Base-by-base conservation (phyloP, 208 protist species). In the Leishmania aethiopica region DNA sequence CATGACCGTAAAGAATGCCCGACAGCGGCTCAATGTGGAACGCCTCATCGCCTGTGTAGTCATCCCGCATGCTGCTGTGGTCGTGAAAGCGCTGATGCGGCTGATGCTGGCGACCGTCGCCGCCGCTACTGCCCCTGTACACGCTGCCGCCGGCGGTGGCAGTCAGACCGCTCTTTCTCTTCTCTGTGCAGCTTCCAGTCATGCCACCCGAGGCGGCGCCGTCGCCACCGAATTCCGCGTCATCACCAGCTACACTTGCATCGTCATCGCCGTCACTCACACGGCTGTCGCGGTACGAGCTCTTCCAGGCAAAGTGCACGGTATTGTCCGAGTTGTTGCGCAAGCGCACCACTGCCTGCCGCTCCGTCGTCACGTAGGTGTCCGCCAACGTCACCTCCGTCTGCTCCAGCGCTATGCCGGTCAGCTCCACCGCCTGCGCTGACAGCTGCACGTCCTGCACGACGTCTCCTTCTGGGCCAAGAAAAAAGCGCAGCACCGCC, bases 301-400 rank as follows among this genome's bases (percentile, higher is more conserved):
- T 83, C 85, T 95, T 95, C 96, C 96, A 99, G 32, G 78, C 74
- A 86, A 96, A 99, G 62, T 88, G 35, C 47, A 98, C 80, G 0
- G 90, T 96, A 55, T 89, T 80, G 72, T 96, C 89, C 59, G 93
- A 97, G 57, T 95, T 77, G 88, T 99, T 99, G 60, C 84, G 77
- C 59, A 99, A 83, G 28, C 86, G 88, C 73, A 99, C 89, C 8
- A 96, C 90, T 28, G 79, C 75, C 88, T 98, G 94, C 47, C 93
- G 94, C 82, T 96, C 90, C 32, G 97, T 91, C 51, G 94, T 95
- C 47, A 99, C 97, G 89, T 97, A 99, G 2, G 97, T 99, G 53
- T 91, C 89, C 1, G 88, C 86, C 47, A 99, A 91, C 35, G 82
- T 77, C n/a, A 99, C 67, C 32, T 77, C 75, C 28, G 25, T 77